Base-by-base conservation (phyloP, 441 rosid species). In the Omphalea diandra region DNA sequence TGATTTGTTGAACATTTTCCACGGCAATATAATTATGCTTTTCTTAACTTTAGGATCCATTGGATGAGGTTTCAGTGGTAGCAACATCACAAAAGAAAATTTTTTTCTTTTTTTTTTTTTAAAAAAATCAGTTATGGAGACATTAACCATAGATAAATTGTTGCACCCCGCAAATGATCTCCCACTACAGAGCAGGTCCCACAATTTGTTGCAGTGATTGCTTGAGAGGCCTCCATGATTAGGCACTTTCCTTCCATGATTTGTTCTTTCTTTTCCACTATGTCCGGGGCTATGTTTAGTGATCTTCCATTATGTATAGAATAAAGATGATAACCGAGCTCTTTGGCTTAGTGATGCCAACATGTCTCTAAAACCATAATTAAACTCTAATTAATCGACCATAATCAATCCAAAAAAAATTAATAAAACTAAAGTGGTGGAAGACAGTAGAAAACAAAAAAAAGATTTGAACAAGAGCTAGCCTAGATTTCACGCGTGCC, bases 401-500 rank as follows among this genome's bases (percentile, higher is more conserved):
- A n/a, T n/a, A n/a, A n/a, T n/a, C n/a, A n/a, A n/a, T n/a, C n/a
- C n/a, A n/a, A n/a, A n/a, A n/a, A n/a, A n/a, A n/a, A n/a, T n/a
- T n/a, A n/a, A n/a, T n/a, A n/a, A n/a, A n/a, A n/a, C n/a, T n/a
- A 36, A 69, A 49, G n/a, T 66, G 67, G 71, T 52, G 70, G 73
- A 54, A 69, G 67, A 59, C 40, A 61, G 2, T 58, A 59, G 78
- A 62, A 63, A 67, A 43, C 62, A 60, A 24, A 41, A 67, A 60
- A 53, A 44, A 33, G 75, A 47, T 69, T 53, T 46, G 5, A 18
- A 7, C 2, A 49, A 3, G 5, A 49, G 54, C 24, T 69, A 56
- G 74, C 83, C 81, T 79, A 49, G 71, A 69, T 81, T 75, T 70
- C 79, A 79, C 82, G 87, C 85, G 76, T 81, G 80, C 74, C 81